Evolutionary conservation across 441 rosid species (phyloP), one percentile per base, ranked within the genome.

Genomic region (Mallotus repandus): DNA sequence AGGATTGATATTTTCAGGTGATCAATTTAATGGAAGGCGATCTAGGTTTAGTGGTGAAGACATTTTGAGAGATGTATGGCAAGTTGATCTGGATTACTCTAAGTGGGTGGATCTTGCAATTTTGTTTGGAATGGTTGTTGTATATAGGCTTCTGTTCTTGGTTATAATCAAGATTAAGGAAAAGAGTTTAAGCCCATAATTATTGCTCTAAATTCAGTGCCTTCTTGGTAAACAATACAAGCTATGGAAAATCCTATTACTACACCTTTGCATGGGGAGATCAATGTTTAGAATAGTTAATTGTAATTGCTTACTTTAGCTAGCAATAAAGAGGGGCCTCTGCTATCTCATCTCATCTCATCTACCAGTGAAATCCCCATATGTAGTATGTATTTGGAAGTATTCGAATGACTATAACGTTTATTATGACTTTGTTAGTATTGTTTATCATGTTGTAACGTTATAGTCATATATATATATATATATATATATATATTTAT

Each of bases 101-200:
- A 88, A 88, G 77, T 85, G 88, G 89, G 84, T 83, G 61, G 86
- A 88, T 82, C 82, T 88, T 58, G 77, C 32, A 1, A 57, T 81
- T 35, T 79, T 88, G 75, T 29, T 85, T 0, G 83, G 84, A 16
- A 86, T 88, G 92, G 76, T 83, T 16, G 35, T 78, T 52, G 0
- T 82, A 0, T 88, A 81, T 67, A 70, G 86, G n/a, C 22, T 78
- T 21, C 4, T 83, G 15, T 86, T 88, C 81, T 60, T 80, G 63
- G 71, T 19, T n/a, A 73, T 83, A 10, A 66, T 86, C 10, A 86
- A 82, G 82, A 53, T 46, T 0, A 48, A 4, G 11, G 87, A 83
- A 74, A 85, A 78, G 79, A 18, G n/a, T n/a, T 69, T 53, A 84
- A 83, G 73, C 82, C 83, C 1, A 8, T 45, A 4, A 32, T 81